Percentiles rank a stretch among this genome's conserved stretches.
Conservation (phyloP, 164 flowering plant genomes). For the Chimonanthus praecox region DNA sequence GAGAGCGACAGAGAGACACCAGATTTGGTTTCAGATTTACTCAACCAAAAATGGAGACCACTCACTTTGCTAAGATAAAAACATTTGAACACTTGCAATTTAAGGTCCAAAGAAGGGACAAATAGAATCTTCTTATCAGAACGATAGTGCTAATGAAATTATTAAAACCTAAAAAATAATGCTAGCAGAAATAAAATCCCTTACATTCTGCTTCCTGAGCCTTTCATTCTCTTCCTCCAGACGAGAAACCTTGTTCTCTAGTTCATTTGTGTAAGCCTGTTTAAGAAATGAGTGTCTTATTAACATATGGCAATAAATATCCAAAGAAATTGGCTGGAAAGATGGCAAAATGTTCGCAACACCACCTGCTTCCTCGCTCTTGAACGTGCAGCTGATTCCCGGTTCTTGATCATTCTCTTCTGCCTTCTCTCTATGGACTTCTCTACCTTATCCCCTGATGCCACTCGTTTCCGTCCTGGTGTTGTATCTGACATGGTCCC, state of each 20-base stretch:
- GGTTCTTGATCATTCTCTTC: conserved; percentile 87
- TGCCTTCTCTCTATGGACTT: conserved; percentile 82
- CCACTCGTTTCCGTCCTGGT: conserved; percentile 53
- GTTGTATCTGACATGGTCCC: conserved; percentile 60
- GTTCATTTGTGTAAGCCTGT: conserved; percentile 85
- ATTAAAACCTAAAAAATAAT: too few species aligned
- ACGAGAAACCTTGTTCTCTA: conserved; percentile 68
- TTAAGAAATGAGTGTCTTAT: not conserved
- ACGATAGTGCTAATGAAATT: not conserved
- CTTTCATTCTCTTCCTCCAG: conserved; percentile 77
- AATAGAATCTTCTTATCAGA: not conserved
- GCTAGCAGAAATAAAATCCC: conserved; percentile 3
- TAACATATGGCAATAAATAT: not conserved
- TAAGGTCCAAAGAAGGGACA: not conserved
- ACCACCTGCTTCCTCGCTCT: conserved; percentile 88
- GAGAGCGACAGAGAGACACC: not conserved
- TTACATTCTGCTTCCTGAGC: conserved; percentile 63
- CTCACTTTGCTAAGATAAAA: not conserved
- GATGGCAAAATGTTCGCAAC: conserved; percentile 3
- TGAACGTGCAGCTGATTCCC: conserved; percentile 97
- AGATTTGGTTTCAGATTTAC: not conserved
- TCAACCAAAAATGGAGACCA: not conserved
- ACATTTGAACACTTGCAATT: not conserved
- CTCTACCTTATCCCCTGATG: conserved; percentile 50
- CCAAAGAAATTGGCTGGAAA: not conserved